Conservation (phyloP, 805 yeast species). For the Wickerhamiella siamensis region DNA sequence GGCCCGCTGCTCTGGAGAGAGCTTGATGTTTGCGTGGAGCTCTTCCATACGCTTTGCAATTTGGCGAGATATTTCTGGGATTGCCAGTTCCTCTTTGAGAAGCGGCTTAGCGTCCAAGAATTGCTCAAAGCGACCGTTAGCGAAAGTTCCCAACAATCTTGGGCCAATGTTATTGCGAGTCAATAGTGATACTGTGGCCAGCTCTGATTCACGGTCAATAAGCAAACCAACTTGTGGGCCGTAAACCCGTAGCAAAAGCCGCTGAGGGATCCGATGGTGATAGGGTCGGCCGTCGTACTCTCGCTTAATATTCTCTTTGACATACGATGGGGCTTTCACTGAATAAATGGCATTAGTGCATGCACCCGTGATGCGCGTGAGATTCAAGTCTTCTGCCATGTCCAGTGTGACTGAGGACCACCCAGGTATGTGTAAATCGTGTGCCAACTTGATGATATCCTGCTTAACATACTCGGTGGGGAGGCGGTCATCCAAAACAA, state of each 20-base stretch:
- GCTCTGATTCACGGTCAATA: conserved; percentile 74
- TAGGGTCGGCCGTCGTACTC: conserved; percentile 20
- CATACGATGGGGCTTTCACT: conserved; percentile 40
- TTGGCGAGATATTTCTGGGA: conserved; percentile 60
- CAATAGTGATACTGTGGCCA: conserved; percentile 55
- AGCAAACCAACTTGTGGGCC: conserved; percentile 78
- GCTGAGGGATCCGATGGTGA: conserved; percentile 33
- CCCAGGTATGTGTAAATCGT: conserved; percentile 51
- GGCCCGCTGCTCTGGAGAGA: conserved; percentile 41
- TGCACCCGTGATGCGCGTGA: conserved; percentile 77
- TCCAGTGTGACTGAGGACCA: conserved; percentile 50
- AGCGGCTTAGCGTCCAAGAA: conserved; percentile 72
- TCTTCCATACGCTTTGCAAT: conserved; percentile 96
- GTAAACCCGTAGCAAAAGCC: conserved; percentile 63
- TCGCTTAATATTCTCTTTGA: conserved; percentile 24
- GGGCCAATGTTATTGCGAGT: conserved; percentile 79
- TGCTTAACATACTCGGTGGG: conserved; percentile 78
- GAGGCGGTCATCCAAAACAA: conserved; percentile 54
- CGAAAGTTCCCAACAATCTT: conserved; percentile 69
- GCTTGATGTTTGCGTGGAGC: conserved; percentile 63
- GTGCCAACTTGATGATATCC: conserved; percentile 54
- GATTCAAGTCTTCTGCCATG: conserved; percentile 31
- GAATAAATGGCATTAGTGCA: conserved; percentile 81
- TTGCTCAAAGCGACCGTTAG: conserved; percentile 90
- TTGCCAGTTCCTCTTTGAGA: conserved; percentile 56